Percentiles rank a stretch among this genome's conserved stretches.
phyloP scores from a whole-genome alignment of 768 basidiomycete species.

The Lactarius hatsudake region DNA sequence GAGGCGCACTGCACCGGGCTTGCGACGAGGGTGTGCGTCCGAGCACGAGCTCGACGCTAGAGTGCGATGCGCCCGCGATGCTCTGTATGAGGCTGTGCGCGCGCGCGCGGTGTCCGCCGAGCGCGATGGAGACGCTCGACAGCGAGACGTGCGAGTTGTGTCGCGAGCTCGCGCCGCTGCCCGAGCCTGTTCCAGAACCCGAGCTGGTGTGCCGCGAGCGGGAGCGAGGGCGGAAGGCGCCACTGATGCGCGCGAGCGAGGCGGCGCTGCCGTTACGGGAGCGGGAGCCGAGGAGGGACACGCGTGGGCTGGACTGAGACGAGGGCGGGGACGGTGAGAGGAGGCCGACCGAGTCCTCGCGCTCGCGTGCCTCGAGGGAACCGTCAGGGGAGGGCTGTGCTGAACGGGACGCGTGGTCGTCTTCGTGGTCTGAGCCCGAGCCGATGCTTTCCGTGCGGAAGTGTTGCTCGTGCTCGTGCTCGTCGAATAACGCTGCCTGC shows the following conservation, averaged over 20 bases:
- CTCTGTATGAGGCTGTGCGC: conserved; percentile 67
- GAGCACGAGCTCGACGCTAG: conserved; percentile 54
- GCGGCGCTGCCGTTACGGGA: conserved; percentile 42
- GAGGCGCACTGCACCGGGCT: not conserved
- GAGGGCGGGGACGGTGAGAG: conserved; percentile 43
- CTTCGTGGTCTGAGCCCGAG: conserved; percentile 20
- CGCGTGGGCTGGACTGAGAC: conserved; percentile 46
- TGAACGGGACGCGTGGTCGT: conserved; percentile 30
- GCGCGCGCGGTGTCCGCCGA: conserved; percentile 44
- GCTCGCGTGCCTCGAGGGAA: conserved; percentile 57
- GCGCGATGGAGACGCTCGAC: conserved; percentile 31
- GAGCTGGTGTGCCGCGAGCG: conserved; percentile 22
- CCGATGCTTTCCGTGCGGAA: conserved; percentile 13
- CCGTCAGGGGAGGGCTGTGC: conserved; percentile 45
- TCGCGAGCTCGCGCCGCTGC: conserved; percentile 29
- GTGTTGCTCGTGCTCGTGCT: not conserved
- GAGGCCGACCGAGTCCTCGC: conserved; percentile 59
- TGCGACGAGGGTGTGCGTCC: conserved; percentile 29
- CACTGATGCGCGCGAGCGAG: conserved; percentile 44
- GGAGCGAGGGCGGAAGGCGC: conserved; percentile 24
- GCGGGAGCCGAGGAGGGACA: conserved; percentile 45
- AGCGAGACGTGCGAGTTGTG: conserved; percentile 31
- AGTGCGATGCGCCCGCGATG: conserved; percentile 57
- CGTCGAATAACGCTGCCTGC: conserved; percentile 27
- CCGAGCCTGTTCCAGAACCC: conserved; percentile 18